Conservation (phyloP, 176 grass and related monocot species). For the Eleusine coracana region DNA sequence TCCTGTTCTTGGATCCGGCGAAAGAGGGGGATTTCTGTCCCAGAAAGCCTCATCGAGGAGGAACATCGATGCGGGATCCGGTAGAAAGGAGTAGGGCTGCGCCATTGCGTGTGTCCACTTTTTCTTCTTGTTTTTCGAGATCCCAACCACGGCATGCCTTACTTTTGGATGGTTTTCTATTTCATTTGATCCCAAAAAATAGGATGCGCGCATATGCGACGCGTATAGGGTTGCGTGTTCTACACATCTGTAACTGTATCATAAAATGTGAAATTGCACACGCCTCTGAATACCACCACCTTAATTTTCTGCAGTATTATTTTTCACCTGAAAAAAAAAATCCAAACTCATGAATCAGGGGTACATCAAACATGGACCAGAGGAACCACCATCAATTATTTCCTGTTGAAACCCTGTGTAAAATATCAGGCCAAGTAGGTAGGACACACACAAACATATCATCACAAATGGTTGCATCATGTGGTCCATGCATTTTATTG, state of each 20-base stretch:
- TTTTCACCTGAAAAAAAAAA: neutral
- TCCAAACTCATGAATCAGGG: neutral
- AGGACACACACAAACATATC: neutral
- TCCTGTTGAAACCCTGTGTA: neutral
- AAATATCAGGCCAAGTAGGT: constrained; percentile 4
- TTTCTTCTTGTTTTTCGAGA: neutral
- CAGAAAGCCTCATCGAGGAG: constrained; percentile 4
- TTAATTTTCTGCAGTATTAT: neutral
- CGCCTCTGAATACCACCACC: neutral
- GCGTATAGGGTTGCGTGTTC: neutral
- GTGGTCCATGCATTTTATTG: constrained; percentile 47
- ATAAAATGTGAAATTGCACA: neutral
- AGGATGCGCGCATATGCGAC: neutral
- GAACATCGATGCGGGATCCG: neutral
- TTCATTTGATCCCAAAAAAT: constrained; percentile 9
- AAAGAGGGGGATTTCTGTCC: neutral
- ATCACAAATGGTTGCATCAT: neutral
- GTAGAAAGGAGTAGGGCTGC: neutral
- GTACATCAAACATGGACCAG: too few relatives aligned
- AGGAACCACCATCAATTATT: constrained; percentile 5
- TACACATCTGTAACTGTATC: neutral
- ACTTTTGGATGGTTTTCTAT: neutral
- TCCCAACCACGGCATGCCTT: neutral
- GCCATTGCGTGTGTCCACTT: neutral
- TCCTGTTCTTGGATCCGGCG: constrained; percentile 27